A percentile compares a stretch with the other conserved stretches of the same genome.
phyloP scores from a whole-genome alignment of 139 green algal genomes.

The Coelastrella sp. region DNA sequence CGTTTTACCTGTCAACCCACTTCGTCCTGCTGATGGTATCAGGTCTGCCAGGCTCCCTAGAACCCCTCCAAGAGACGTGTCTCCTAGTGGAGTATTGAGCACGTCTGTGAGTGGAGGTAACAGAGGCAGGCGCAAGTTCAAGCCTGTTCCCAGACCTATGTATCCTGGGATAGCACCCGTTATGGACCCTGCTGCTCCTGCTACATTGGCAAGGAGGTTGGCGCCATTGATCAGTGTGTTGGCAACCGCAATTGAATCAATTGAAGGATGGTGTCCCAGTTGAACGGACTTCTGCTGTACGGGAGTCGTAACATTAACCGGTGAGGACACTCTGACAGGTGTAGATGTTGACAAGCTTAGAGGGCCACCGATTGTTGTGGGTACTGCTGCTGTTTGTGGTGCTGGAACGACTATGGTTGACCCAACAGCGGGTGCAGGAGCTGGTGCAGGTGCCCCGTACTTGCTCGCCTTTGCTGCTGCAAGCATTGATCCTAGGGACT shows the following conservation, averaged over 20 bases:
- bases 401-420: constrained; percentile 4
- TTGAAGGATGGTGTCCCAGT: background rate
- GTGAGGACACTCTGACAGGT: background rate
- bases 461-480: background rate
- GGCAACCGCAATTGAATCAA: background rate
- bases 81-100: too few species aligned
- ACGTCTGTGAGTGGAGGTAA: too few species aligned
- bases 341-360: background rate
- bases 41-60: too few species aligned
- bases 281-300: constrained; percentile 15
- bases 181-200: background rate
- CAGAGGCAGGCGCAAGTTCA: too few species aligned
- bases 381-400: background rate
- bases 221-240: constrained; percentile 4
- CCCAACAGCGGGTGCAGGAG: background rate
- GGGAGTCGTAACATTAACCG: background rate
- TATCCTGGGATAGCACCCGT: background rate
- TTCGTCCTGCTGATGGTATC: too few species aligned
- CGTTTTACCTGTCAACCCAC: too few species aligned
- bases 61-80: too few species aligned
- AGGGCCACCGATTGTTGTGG: background rate
- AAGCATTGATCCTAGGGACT: background rate
- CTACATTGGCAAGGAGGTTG: background rate
- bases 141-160: background rate
- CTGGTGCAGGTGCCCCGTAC: background rate